These are phyloP conservation scores for Talaromyces proteolyticus DNA, from an alignment of 495 filamentous ascomycete genomes.

Conservation along the genomic window DNA sequence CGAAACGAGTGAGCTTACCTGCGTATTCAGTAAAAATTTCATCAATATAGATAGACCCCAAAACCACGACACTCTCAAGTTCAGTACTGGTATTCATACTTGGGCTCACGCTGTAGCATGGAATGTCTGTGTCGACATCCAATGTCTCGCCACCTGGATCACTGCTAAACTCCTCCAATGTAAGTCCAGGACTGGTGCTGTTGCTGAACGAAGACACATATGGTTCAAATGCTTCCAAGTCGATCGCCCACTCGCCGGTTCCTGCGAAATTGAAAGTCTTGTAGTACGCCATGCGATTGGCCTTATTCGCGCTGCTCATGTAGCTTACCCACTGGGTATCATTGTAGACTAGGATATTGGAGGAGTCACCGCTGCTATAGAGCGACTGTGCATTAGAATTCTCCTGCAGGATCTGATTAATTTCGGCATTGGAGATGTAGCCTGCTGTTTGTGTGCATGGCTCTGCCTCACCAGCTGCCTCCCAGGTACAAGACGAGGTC, in stretches of 20 bases:
- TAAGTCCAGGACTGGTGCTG: neutral
- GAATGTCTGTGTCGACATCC: neutral
- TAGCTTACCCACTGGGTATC: constrained; percentile 36
- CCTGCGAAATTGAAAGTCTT: constrained; percentile 22
- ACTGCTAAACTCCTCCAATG: neutral
- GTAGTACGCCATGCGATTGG: constrained; percentile 14
- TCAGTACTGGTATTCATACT: neutral
- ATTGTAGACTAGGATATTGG: constrained; percentile 36
- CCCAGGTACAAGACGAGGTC: constrained; percentile 13
- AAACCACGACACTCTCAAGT: neutral
- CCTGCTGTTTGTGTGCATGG: constrained; percentile 13
- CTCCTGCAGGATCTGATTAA: constrained; percentile 5
- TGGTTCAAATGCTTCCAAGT: constrained; percentile 15
- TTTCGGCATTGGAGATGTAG: constrained; percentile 17
- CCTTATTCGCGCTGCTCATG: constrained; percentile 26
- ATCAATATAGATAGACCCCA: neutral
- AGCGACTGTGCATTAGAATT: neutral
- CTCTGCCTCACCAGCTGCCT: constrained; percentile 5
- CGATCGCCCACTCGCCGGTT: constrained; percentile 35
- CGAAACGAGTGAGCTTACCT: neutral
- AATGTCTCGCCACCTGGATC: neutral
- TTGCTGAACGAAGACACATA: neutral
- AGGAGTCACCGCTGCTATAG: constrained; percentile 4
- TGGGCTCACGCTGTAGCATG: neutral
- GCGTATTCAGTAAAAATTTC: neutral